Percentiles rank a stretch among this genome's conserved stretches.
These are phyloP conservation scores for Starmera quercuum DNA, from an alignment of 805 yeast genomes.

Conservation along the genomic window DNA sequence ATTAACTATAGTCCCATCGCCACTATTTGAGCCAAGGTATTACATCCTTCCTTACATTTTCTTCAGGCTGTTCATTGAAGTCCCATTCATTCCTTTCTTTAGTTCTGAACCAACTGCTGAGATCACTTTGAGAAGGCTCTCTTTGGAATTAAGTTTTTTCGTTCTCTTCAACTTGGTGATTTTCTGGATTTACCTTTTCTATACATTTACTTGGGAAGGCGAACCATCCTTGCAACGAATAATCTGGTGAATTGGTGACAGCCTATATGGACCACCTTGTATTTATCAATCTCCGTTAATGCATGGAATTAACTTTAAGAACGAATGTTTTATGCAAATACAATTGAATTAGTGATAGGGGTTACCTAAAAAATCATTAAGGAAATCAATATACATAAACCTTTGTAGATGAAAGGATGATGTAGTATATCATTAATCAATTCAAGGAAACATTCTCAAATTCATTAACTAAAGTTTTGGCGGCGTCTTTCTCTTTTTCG, in stretches of 20 bases:
- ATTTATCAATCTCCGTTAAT: too few relatives aligned
- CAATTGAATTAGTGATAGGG: too few relatives aligned
- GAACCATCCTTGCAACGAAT: conserved; percentile 65
- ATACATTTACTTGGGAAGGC: conserved; percentile 62
- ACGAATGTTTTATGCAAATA: too few relatives aligned
- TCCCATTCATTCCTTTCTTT: conserved; percentile 25
- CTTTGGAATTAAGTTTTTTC: conserved; percentile 57
- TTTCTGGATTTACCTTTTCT: conserved; percentile 45
- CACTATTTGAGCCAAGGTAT: conserved; percentile 90
- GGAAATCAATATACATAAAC: not conserved
- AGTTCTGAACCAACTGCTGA: conserved; percentile 11
- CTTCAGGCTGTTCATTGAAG: conserved; percentile 56
- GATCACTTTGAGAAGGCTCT: conserved; percentile 27
- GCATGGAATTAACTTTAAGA: too few relatives aligned
- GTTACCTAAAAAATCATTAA: not conserved
- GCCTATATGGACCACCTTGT: too few relatives aligned
- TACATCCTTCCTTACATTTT: conserved; percentile 74
- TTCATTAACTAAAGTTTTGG: not conserved
- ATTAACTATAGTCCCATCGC: conserved; percentile 76
- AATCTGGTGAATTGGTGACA: conserved; percentile 83
- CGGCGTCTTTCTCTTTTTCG: not conserved
- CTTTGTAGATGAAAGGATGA: not conserved
- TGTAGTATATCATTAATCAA: not conserved
- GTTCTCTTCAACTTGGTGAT: conserved; percentile 46
- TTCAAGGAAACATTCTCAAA: conserved; percentile 1